Evolutionary conservation across 2,329 filamentous ascomycete genomes (phyloP), one percentile per base, ranked within the genome.

Genomic region (Verticillium albo-atrum): DNA sequence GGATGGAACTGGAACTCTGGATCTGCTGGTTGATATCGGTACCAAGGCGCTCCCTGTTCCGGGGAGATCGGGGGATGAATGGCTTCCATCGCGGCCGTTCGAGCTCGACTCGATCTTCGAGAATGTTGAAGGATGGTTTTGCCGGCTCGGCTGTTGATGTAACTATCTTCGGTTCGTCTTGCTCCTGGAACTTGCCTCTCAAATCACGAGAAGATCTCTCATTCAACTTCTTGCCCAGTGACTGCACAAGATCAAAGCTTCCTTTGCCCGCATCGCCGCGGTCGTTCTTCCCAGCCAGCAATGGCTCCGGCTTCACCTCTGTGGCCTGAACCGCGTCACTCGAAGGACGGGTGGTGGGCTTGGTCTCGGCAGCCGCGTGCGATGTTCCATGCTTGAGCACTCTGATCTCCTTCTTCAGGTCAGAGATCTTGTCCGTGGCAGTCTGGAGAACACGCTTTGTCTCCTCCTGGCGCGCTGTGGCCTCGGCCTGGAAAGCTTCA

Each of bases 391-490:
- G 66, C 66, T 80, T 81, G 3, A 85, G 70, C 1, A 70, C 70
- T 60, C 75, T 76, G 42, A 85, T 69, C 63, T 84, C 80, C 64
- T 79, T 81, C 69, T 82, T 83, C 7, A 88, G 76, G 51, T 82
- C 77, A 9, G 78, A 72, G 61, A 87, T 84, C 69, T 84, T 84
- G 42, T 77, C 75, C 60, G 86, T 83, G 58, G 84, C 83, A 63
- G 79, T 80, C 57, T 82, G 77, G 52, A 87, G 64, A 2, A 86
- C 81, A 17, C 79, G 76, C 64, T 81, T 79, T 4, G 82, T 82
- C 61, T 88, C 84, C 9, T 75, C 72, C n/a, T 83, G 80, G 37
- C 79, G 79, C 6, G 76, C 70, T 61, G 85, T 82, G 20, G 81
- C 79, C 53, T 83, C 77, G 32, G 79, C 76, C 62, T 82, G 82